Conservation (phyloP, 345 rosid genomes). For the Lumnitzera racemosa region DNA sequence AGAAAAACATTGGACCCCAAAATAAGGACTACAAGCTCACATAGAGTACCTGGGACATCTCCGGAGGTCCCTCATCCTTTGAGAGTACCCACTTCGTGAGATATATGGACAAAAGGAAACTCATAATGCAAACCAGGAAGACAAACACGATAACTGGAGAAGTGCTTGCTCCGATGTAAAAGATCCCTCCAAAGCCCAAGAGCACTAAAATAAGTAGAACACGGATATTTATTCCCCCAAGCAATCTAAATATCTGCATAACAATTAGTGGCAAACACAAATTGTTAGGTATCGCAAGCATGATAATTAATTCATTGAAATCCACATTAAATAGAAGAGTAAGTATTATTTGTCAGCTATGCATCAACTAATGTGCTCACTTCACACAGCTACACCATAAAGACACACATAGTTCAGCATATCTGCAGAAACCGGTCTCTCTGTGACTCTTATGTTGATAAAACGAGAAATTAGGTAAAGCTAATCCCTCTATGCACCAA, state of each 20-base stretch:
- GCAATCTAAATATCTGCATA: slow-evolving; percentile 72
- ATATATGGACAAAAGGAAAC: slow-evolving; percentile 71
- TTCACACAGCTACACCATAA: no score
- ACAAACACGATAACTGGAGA: slow-evolving; percentile 92
- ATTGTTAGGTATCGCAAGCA: background rate
- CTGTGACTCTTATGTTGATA: background rate
- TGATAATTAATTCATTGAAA: background rate
- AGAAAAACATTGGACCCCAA: background rate
- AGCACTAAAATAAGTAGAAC: slow-evolving; percentile 63
- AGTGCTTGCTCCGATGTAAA: slow-evolving; percentile 84
- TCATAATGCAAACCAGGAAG: slow-evolving; percentile 70
- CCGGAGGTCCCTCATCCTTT: slow-evolving; percentile 99
- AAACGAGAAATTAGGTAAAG: background rate
- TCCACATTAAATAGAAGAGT: background rate
- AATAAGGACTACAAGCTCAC: background rate
- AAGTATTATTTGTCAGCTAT: no score
- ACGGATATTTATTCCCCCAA: slow-evolving; percentile 75
- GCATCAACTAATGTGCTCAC: no score
- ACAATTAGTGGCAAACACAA: background rate
- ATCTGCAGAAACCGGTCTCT: background rate
- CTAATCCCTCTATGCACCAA: background rate
- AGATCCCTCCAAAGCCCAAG: slow-evolving; percentile 62
- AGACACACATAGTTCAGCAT: background rate
- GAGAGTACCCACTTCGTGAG: slow-evolving; percentile 93
- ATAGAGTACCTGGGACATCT: slow-evolving; percentile 75